These are phyloP conservation scores for Eimeria necatrix DNA, from an alignment of 169 alveolate genomes.

Conservation along the genomic window DNA sequence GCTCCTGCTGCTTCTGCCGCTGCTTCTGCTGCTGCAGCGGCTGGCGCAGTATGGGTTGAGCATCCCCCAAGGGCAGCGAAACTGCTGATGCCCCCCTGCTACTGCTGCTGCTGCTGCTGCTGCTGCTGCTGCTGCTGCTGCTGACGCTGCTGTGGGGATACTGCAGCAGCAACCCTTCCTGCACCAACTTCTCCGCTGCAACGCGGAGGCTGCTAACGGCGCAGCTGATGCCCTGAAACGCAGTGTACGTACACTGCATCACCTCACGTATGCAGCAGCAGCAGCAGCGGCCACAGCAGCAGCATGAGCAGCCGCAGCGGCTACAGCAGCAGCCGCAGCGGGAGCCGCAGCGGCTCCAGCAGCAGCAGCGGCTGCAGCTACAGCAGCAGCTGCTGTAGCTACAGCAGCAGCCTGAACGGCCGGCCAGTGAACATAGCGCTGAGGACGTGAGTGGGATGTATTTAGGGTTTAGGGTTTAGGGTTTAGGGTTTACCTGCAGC, in stretches of 20 bases:
- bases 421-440: neutral
- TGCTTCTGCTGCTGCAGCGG: neutral
- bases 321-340: no score
- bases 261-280: neutral
- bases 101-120: conserved; percentile 6
- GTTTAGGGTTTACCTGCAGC: neutral
- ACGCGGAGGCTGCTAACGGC: neutral
- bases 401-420: no score
- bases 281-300: neutral
- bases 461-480: neutral
- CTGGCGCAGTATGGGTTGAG: neutral
- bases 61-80: neutral
- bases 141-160: neutral
- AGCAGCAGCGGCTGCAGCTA: no score
- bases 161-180: conserved; percentile 6
- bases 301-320: neutral
- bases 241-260: neutral
- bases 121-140: neutral
- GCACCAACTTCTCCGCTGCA: neutral
- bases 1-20: neutral
- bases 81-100: conserved; percentile 3
- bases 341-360: no score
- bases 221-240: neutral
- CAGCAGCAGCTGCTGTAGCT: no score
- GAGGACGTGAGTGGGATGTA: neutral